Evolutionary conservation across 345 rosid genomes (phyloP).

Genomic region (Kandelia obovata): DNA sequence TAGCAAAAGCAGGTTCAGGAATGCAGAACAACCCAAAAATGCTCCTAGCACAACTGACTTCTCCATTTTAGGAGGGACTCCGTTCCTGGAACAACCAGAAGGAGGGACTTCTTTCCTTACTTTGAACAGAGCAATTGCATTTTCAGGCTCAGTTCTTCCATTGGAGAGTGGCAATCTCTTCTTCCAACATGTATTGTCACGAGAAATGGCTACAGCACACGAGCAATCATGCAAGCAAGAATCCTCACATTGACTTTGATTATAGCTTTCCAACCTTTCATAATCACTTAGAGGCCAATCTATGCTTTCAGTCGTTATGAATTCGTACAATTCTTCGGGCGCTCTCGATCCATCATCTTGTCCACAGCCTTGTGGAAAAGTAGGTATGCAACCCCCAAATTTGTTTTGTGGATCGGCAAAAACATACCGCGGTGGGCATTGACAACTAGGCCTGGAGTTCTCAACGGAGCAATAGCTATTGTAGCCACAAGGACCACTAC

Average conservation of each 20-base stretch:
- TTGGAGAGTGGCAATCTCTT: constrained; percentile 21
- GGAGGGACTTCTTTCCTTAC: constrained; percentile 12
- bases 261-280: constrained; percentile 11
- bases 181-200: constrained; percentile 11
- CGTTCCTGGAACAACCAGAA: background rate
- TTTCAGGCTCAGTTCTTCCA: background rate
- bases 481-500: constrained; percentile 19
- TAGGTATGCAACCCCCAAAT: constrained; percentile 16
- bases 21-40: background rate
- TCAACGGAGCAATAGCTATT: constrained; percentile 11
- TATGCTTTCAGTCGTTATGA: background rate
- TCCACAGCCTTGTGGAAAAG: constrained; percentile 14
- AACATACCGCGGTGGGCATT: constrained; percentile 11
- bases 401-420: constrained; percentile 6
- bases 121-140: constrained; percentile 8
- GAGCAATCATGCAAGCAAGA: constrained; percentile 15
- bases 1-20: constrained; percentile 10
- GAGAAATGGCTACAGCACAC: constrained; percentile 15
- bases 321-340: constrained; percentile 7
- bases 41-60: constrained; percentile 2
- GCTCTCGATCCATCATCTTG: constrained; percentile 7
- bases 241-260: constrained; percentile 5
- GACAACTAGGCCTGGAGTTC: constrained; percentile 7
- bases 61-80: background rate
- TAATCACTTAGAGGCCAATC: constrained; percentile 19